These are phyloP conservation scores for Chytriomyces sp. DNA, from an alignment of 192 early-diverging fungal genomes.

Conservation along the genomic window DNA sequence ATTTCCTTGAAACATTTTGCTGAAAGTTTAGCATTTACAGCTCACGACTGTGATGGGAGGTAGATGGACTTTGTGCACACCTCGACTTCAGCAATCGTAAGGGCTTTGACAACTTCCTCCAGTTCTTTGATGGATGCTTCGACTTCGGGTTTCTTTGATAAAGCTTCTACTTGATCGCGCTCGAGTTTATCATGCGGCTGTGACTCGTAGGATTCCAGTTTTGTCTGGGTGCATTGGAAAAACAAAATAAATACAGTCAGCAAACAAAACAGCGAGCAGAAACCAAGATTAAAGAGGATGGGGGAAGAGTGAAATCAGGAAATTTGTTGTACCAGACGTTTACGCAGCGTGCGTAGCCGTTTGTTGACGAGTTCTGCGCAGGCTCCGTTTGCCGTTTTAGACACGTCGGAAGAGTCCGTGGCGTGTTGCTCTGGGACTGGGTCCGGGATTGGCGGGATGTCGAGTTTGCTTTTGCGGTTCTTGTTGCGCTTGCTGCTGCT, in stretches of 20 bases:
- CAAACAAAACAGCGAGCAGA: too few species aligned
- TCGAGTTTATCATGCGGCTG: slow-evolving; percentile 42
- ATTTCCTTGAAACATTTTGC: neutral
- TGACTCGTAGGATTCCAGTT: slow-evolving; percentile 53
- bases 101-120: slow-evolving; percentile 49
- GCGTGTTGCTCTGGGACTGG: too few species aligned
- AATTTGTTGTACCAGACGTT: slow-evolving; percentile 48
- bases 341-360: slow-evolving; percentile 42
- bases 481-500: too few species aligned
- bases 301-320: too few species aligned
- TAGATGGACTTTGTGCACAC: neutral
- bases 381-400: slow-evolving; percentile 12
- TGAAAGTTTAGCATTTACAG: too few species aligned
- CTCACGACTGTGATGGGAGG: too few species aligned
- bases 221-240: slow-evolving; percentile 34
- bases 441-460: too few species aligned
- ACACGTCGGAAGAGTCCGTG: too few species aligned
- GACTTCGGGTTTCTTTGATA: slow-evolving; percentile 52
- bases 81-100: slow-evolving; percentile 45
- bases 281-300: too few species aligned
- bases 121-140: slow-evolving; percentile 49
- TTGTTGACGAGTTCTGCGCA: slow-evolving; percentile 47
- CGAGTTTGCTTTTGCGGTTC: too few species aligned
- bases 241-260: too few species aligned
- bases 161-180: slow-evolving; percentile 54